Conservation (phyloP, 2,329 filamentous ascomycete genomes). For the Apiospora kogelbergensis region DNA sequence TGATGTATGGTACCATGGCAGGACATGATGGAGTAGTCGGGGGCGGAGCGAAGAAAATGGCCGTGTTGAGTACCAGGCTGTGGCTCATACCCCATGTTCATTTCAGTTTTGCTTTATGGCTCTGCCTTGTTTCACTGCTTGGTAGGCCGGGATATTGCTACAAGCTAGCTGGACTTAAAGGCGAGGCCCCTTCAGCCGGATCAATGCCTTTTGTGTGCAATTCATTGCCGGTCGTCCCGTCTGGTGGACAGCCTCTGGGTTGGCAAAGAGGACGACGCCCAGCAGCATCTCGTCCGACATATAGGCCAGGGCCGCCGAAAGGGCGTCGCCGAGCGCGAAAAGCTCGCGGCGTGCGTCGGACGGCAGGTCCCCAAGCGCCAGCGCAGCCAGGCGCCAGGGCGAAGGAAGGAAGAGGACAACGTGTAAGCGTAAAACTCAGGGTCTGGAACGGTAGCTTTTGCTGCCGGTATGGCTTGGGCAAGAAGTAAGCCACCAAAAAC, state of each 20-base stretch:
- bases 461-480: slow-evolving; percentile 9
- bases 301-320: background rate
- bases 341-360: background rate
- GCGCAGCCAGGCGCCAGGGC: background rate
- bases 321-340: background rate
- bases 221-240: background rate
- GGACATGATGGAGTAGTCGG: no score
- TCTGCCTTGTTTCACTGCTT: no score
- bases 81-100: no score
- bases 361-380: background rate
- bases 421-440: slow-evolving; percentile 8
- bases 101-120: no score
- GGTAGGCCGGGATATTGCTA: no score
- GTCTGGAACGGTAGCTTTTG: background rate
- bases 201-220: slow-evolving; percentile 1
- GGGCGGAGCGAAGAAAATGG: no score
- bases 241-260: background rate
- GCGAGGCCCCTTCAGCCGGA: background rate
- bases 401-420: slow-evolving; percentile 1
- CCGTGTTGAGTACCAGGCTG: no score
- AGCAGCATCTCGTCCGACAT: slow-evolving; percentile 4
- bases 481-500: slow-evolving; percentile 10
- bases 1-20: no score
- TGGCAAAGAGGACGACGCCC: background rate
- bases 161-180: background rate